phyloP scores from a whole-genome alignment of 768 basidiomycete species.

The Rhodotorula taiwanensis region DNA sequence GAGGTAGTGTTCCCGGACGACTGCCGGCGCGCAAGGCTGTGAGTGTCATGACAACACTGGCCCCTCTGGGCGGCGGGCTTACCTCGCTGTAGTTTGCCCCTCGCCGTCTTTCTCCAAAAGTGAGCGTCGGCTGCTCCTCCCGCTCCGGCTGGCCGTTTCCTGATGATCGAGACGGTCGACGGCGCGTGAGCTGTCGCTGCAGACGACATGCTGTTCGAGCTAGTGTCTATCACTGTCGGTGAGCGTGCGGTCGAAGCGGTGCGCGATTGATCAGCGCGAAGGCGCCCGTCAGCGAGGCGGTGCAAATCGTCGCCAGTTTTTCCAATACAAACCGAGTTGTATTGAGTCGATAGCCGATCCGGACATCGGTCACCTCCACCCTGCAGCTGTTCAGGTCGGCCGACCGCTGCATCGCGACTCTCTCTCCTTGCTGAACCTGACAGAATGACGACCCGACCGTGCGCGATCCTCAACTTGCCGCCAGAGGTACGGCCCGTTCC shows the following conservation, averaged over 20 bases:
- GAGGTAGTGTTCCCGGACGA: constrained; percentile 87
- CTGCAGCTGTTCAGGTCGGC: too few relatives aligned
- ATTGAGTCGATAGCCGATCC: too few relatives aligned
- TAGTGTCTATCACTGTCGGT: neutral
- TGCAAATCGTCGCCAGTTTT: too few relatives aligned
- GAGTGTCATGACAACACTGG: neutral
- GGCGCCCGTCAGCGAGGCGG: too few relatives aligned
- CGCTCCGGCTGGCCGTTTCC: constrained; percentile 14
- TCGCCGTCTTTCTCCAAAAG: constrained; percentile 71
- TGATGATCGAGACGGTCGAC: constrained; percentile 19
- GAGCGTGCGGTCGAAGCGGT: neutral
- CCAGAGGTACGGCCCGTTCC: neutral
- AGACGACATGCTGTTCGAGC: neutral
- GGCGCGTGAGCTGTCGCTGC: neutral
- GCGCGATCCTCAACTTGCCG: neutral
- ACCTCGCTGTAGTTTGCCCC: constrained; percentile 93
- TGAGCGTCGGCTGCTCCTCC: neutral
- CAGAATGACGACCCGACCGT: neutral
- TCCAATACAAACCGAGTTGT: too few relatives aligned
- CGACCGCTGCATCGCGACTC: too few relatives aligned
- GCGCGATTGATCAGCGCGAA: too few relatives aligned
- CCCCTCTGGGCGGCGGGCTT: constrained; percentile 13
- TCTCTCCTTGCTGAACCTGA: neutral
- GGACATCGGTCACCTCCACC: too few relatives aligned
- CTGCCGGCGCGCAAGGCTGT: constrained; percentile 46